Evolutionary conservation across 768 basidiomycete species (phyloP).

Genomic region (Pholiota microspora): DNA sequence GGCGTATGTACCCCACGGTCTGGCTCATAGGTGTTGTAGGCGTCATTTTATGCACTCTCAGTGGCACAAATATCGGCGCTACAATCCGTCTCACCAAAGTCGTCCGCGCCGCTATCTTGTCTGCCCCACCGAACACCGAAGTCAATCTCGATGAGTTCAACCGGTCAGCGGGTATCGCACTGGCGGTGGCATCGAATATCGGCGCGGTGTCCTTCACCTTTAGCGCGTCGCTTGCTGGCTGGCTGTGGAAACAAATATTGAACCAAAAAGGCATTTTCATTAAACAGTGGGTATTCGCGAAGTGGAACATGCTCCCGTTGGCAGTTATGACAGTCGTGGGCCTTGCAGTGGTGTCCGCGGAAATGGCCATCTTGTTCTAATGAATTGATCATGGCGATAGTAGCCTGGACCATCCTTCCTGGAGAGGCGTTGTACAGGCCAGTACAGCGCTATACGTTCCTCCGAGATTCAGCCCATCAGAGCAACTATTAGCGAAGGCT

Average conservation of each 20-base stretch:
- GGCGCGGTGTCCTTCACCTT: conserved; percentile 91
- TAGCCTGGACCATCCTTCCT: too few species aligned
- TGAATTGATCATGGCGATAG: too few species aligned
- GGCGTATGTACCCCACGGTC: conserved; percentile 46
- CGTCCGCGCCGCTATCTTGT: conserved; percentile 44
- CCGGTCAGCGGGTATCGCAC: conserved; percentile 64
- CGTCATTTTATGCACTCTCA: conserved; percentile 75
- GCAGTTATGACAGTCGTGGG: conserved; percentile 64
- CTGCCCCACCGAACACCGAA: conserved; percentile 21
- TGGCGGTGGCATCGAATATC: conserved; percentile 86
- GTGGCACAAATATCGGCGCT: conserved; percentile 91
- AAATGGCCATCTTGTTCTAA: conserved; percentile 52
- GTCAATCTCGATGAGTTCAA: conserved; percentile 5
- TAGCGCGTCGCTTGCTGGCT: conserved; percentile 82
- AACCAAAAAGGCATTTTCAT: conserved; percentile 67
- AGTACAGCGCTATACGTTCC: too few species aligned
- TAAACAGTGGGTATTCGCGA: conserved; percentile 60
- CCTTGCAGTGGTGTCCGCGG: conserved; percentile 68
- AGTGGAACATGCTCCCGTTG: conserved; percentile 69
- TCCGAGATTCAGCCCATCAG: too few species aligned
- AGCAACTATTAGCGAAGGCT: too few species aligned
- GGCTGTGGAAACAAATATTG: conserved; percentile 80
- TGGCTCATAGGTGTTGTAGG: conserved; percentile 71
- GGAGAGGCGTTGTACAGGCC: too few species aligned
- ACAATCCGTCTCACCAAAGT: conserved; percentile 87